Conservation (phyloP, 1,139 yeast genomes). For the Hyphopichia burtonii region DNA sequence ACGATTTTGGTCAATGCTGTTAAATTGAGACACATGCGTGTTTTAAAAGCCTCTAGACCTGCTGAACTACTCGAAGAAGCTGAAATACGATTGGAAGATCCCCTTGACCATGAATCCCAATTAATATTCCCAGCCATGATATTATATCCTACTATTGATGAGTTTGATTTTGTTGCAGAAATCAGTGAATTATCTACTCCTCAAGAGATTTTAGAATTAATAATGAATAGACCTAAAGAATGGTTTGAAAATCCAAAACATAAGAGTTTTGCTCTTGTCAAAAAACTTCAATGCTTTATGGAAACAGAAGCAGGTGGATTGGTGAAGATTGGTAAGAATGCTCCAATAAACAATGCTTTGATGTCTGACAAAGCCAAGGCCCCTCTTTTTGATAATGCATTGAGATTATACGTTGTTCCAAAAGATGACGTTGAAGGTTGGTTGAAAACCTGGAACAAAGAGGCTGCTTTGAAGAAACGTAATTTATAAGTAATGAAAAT, state of each 20-base stretch:
- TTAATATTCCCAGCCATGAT: conserved; percentile 77
- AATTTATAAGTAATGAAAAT: conserved; percentile 8
- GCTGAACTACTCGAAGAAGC: conserved; percentile 49
- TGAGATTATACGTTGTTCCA: conserved; percentile 79
- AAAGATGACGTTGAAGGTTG: conserved; percentile 63
- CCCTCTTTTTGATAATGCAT: conserved; percentile 75
- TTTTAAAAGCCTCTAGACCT: conserved; percentile 51
- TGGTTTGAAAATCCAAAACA: conserved; percentile 72
- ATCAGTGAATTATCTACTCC: conserved; percentile 71
- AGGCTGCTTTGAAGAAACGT: conserved; percentile 56
- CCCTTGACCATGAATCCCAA: conserved; percentile 72
- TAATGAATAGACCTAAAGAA: conserved; percentile 62
- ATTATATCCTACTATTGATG: conserved; percentile 80
- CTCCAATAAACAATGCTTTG: conserved; percentile 62
- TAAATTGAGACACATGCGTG: conserved; percentile 51
- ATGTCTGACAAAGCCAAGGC: conserved; percentile 62
- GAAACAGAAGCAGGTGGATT: conserved; percentile 85
- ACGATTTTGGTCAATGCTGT: conserved; percentile 53
- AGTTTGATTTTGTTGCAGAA: conserved; percentile 77
- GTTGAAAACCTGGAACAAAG: conserved; percentile 68
- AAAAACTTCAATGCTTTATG: conserved; percentile 69
- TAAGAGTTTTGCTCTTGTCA: conserved; percentile 50
- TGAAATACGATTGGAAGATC: conserved; percentile 61
- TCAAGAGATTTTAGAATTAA: conserved; percentile 52
- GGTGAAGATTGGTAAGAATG: conserved; percentile 80